Evolutionary conservation across 1,284 basidiomycete genomes (phyloP).

Genomic region (Ustilago cynodontis): DNA sequence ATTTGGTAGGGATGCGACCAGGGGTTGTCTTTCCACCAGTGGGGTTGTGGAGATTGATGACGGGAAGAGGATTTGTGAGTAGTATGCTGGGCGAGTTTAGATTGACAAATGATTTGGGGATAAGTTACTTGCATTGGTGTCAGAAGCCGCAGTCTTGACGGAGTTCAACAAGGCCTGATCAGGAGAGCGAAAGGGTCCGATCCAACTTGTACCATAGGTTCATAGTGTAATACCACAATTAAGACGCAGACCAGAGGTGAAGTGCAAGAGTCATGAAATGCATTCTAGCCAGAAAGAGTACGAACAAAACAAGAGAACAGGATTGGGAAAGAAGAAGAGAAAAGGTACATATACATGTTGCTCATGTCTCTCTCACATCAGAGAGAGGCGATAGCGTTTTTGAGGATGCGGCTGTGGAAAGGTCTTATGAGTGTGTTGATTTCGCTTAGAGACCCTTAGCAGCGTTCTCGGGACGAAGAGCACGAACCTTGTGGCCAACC

Average conservation of each 20-base stretch:
- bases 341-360: constrained; percentile 21
- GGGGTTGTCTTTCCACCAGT: constrained; percentile 19
- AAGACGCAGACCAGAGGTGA: neutral
- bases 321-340: constrained; percentile 4
- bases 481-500: constrained; percentile 67
- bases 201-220: neutral
- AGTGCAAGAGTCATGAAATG: neutral
- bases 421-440: too few species aligned
- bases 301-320: constrained; percentile 8
- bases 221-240: neutral
- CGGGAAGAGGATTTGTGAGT: constrained; percentile 26
- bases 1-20: constrained; percentile 40
- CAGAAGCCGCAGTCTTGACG: constrained; percentile 1
- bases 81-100: constrained; percentile 24
- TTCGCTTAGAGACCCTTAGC: constrained; percentile 49
- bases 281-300: constrained; percentile 5
- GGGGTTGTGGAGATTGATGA: constrained; percentile 22
- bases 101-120: constrained; percentile 21
- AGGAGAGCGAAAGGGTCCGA: too few species aligned
- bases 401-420: neutral
- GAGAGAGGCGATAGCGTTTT: neutral
- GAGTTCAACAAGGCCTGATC: too few species aligned
- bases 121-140: constrained; percentile 43
- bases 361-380: neutral
- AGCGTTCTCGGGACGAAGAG: constrained; percentile 64